Conservation (phyloP, 371 early-diverging fungal species). For the Apophysomyces trapeziformis region DNA sequence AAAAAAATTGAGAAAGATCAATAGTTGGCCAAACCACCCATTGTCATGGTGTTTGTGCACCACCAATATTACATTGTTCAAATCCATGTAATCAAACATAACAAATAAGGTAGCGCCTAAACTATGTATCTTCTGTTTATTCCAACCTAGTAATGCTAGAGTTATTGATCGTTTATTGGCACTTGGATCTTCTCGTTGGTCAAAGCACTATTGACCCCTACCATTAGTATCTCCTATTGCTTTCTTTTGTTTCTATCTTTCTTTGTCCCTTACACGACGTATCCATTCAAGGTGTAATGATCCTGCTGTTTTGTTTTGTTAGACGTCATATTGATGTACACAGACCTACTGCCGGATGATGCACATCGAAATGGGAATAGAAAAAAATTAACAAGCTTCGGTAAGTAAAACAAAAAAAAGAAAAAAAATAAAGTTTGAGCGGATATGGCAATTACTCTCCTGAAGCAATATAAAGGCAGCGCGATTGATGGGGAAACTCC, state of each 20-base stretch:
- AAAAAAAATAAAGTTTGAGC: background rate
- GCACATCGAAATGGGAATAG: background rate
- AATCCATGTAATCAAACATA: slow-evolving; percentile 4
- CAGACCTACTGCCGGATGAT: no score
- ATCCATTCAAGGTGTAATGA: background rate
- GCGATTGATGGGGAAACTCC: background rate
- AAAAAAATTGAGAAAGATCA: slow-evolving; percentile 6
- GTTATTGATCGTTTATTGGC: background rate
- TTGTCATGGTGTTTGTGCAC: slow-evolving; percentile 2
- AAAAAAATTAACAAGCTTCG: background rate
- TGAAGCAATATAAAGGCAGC: background rate
- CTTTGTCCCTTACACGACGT: background rate
- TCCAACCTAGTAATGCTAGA: background rate
- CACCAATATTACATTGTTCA: background rate
- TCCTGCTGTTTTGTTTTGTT: slow-evolving; percentile 11
- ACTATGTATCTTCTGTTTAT: background rate
- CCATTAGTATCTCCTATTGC: background rate
- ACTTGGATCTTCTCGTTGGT: background rate
- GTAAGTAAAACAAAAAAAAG: background rate
- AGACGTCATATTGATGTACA: background rate
- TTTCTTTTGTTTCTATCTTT: background rate
- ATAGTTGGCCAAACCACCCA: slow-evolving; percentile 9
- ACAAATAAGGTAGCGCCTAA: background rate
- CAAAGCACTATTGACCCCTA: background rate
- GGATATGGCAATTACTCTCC: background rate